phyloP scores from a whole-genome alignment of 805 yeast species.

The Yarrowia keelungensis region DNA sequence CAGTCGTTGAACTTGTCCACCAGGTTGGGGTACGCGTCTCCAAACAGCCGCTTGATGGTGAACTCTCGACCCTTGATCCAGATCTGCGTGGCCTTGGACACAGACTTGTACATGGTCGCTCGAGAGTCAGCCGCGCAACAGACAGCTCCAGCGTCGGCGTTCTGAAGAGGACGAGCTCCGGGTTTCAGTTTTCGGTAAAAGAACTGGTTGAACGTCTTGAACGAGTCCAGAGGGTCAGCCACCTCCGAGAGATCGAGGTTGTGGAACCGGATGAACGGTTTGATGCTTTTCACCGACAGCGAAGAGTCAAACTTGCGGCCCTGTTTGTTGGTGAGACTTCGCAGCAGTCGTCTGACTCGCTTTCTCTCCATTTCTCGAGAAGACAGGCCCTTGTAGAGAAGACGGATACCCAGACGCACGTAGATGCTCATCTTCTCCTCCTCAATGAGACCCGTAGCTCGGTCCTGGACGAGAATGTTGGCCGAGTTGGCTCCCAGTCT shows the following conservation, averaged over 20 bases:
- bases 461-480: conserved; percentile 90
- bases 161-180: conserved; percentile 74
- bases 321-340: conserved; percentile 74
- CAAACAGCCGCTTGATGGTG: conserved; percentile 66
- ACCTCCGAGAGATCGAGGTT: conserved; percentile 79
- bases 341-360: conserved; percentile 65
- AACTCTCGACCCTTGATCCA: conserved; percentile 93
- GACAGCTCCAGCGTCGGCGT: conserved; percentile 56
- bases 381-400: conserved; percentile 77
- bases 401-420: conserved; percentile 84
- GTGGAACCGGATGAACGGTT: conserved; percentile 81
- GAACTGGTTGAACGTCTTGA: conserved; percentile 82
- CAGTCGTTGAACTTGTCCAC: conserved; percentile 57
- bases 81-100: conserved; percentile 67
- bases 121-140: conserved; percentile 87
- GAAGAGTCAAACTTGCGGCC: conserved; percentile 84
- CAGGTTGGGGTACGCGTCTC: conserved; percentile 52
- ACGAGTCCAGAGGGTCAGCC: conserved; percentile 58
- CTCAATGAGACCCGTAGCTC: conserved; percentile 83
- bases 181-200: conserved; percentile 80
- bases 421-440: conserved; percentile 93
- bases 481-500: conserved; percentile 89
- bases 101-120: conserved; percentile 68
- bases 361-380: conserved; percentile 59
- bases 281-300: conserved; percentile 68